These are phyloP conservation scores for Monilinia fructigena DNA, from an alignment of 2,329 filamentous ascomycete genomes.

Conservation along the genomic window DNA sequence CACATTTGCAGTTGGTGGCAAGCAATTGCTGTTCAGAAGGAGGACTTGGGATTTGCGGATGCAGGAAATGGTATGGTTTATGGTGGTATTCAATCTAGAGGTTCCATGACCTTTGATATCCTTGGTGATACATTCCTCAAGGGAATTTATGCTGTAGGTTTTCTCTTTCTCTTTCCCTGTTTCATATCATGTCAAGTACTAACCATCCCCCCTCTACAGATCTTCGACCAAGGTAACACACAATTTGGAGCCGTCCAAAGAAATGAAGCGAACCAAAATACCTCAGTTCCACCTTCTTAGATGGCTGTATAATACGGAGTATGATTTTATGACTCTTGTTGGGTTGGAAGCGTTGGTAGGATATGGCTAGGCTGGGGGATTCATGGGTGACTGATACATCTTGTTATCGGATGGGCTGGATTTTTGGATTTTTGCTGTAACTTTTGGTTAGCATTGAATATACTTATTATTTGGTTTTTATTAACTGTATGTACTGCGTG, in stretches of 20 bases:
- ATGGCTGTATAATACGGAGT: neutral
- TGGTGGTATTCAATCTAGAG: slow-evolving; percentile 59
- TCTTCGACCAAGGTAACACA: slow-evolving; percentile 58
- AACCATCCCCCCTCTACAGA: slow-evolving; percentile 39
- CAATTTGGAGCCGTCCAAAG: slow-evolving; percentile 57
- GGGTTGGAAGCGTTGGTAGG: neutral
- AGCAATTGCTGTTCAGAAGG: slow-evolving; percentile 55
- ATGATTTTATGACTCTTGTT: neutral
- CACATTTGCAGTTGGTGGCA: slow-evolving; percentile 61
- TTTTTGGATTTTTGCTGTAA: neutral
- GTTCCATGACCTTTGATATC: slow-evolving; percentile 55
- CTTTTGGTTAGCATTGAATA: neutral
- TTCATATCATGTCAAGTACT: slow-evolving; percentile 12
- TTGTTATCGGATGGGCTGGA: neutral
- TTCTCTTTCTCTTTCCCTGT: neutral
- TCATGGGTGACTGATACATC: neutral
- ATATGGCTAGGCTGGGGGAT: neutral
- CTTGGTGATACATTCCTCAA: slow-evolving; percentile 59
- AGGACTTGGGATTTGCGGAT: slow-evolving; percentile 57
- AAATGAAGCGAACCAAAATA: slow-evolving; percentile 37
- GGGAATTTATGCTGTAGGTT: slow-evolving; percentile 55
- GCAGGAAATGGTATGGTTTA: slow-evolving; percentile 54
- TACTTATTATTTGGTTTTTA: neutral
- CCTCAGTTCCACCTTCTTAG: slow-evolving; percentile 33
- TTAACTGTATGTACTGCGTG: too few relatives aligned